Conservation (phyloP, 805 yeast species). For the Sugiyamaella chiloensis region DNA sequence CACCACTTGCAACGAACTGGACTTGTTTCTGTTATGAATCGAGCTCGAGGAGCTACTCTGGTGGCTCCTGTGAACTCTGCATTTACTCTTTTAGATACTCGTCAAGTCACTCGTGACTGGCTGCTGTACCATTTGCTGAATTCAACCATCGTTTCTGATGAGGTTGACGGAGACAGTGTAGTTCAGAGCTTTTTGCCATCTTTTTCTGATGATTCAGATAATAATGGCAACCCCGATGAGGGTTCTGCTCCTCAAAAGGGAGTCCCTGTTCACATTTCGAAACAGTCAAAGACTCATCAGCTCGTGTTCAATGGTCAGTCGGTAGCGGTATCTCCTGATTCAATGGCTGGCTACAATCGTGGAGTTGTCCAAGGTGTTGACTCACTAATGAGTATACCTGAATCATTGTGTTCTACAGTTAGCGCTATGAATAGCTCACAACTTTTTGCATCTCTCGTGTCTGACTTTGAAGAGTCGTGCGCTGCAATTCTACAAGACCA, state of each 20-base stretch:
- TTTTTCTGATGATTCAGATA: slow-evolving; percentile 9
- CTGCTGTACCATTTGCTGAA: slow-evolving; percentile 36
- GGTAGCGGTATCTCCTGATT: slow-evolving; percentile 54
- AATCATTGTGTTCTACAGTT: slow-evolving; percentile 12
- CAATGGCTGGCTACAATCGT: slow-evolving; percentile 57
- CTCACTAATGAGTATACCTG: slow-evolving; percentile 39
- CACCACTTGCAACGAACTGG: slow-evolving; percentile 60
- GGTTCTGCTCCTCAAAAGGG: neutral
- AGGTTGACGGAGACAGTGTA: slow-evolving; percentile 22
- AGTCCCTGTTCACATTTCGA: slow-evolving; percentile 4
- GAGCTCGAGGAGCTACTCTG: slow-evolving; percentile 61
- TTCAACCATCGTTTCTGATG: slow-evolving; percentile 30
- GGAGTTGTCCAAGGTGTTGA: slow-evolving; percentile 64
- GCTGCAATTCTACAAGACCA: slow-evolving; percentile 6
- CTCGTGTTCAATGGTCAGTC: slow-evolving; percentile 26
- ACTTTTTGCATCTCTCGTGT: slow-evolving; percentile 9
- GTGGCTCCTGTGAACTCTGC: slow-evolving; percentile 82
- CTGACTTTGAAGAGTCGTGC: slow-evolving; percentile 11
- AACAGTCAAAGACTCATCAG: neutral
- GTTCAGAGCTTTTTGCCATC: slow-evolving; percentile 14
- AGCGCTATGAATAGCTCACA: slow-evolving; percentile 5
- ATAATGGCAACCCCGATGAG: neutral
- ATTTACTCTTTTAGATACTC: slow-evolving; percentile 38
- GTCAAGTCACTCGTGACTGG: slow-evolving; percentile 22
- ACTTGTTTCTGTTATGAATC: slow-evolving; percentile 58